Evolutionary conservation across 1,139 yeast genomes (phyloP).

Genomic region (Arxiozyma slooffiae): DNA sequence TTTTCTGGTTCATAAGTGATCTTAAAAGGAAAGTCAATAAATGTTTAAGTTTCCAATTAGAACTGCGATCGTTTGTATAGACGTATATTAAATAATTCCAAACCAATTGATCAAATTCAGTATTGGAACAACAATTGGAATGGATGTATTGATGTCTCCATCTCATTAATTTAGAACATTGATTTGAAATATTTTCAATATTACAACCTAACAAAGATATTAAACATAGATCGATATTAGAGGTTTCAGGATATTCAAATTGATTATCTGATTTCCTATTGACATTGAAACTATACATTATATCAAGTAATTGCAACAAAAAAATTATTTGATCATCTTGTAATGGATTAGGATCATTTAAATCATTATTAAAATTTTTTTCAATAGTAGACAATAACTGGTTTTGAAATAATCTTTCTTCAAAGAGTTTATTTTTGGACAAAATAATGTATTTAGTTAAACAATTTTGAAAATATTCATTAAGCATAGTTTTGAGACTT

Average conservation of each 20-base stretch:
- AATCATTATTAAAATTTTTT: background rate
- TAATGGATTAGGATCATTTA: background rate
- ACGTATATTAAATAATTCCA: conserved; percentile 42
- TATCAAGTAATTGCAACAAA: conserved; percentile 1
- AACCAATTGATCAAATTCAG: conserved; percentile 22
- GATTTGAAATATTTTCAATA: conserved; percentile 12
- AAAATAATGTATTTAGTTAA: background rate
- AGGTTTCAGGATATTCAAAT: background rate
- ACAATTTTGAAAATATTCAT: background rate
- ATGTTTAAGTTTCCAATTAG: conserved; percentile 34
- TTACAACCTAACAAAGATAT: conserved; percentile 16
- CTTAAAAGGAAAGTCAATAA: conserved; percentile 51
- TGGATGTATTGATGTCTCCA: conserved; percentile 19
- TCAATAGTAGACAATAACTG: background rate
- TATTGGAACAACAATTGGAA: conserved; percentile 6
- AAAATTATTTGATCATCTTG: background rate
- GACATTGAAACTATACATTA: background rate
- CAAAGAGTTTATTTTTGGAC: background rate
- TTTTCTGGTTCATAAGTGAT: conserved; percentile 31
- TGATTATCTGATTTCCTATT: background rate
- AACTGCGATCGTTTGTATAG: conserved; percentile 19
- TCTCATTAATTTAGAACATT: conserved; percentile 19
- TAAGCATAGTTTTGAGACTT: background rate
- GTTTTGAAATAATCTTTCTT: background rate
- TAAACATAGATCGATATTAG: conserved; percentile 10